Percentiles rank a stretch among this genome's conserved stretches.
These are phyloP conservation scores for Starmerella cellae DNA, from an alignment of 805 yeast genomes.

Conservation along the genomic window DNA sequence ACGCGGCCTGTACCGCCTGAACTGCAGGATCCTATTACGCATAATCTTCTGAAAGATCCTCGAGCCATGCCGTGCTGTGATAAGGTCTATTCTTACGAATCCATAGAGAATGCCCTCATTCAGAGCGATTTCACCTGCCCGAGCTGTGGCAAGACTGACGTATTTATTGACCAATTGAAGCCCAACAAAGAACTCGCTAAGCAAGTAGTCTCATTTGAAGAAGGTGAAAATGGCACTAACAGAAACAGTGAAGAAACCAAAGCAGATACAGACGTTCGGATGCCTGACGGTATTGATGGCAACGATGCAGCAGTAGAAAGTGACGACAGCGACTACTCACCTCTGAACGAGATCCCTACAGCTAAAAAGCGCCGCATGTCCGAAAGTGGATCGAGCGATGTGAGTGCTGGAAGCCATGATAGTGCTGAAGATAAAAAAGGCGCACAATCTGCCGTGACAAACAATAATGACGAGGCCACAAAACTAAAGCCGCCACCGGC, in stretches of 20 bases:
- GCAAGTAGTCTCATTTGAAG: conserved; percentile 36
- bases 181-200: conserved; percentile 47
- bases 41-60: conserved; percentile 53
- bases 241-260: not conserved
- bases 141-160: conserved; percentile 60
- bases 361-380: conserved; percentile 11
- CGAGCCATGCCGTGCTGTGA: conserved; percentile 74
- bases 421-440: not conserved
- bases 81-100: conserved; percentile 42
- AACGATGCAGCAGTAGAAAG: not conserved
- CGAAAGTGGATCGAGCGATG: conserved; percentile 6
- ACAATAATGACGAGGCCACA: not conserved
- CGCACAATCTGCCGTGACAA: not conserved
- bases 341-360: conserved; percentile 4
- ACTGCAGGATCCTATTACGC: conserved; percentile 57
- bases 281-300: not conserved
- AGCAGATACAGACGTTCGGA: not conserved
- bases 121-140: conserved; percentile 88
- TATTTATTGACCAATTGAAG: conserved; percentile 57
- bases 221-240: conserved; percentile 13
- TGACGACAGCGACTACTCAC: conserved; percentile 12
- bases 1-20: conserved; percentile 39
- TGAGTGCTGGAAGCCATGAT: conserved; percentile 2
- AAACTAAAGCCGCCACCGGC: not conserved
- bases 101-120: conserved; percentile 53